These are phyloP conservation scores for Leucoagaricus sp. DNA, from an alignment of 1,284 basidiomycete species.

Conservation along the genomic window DNA sequence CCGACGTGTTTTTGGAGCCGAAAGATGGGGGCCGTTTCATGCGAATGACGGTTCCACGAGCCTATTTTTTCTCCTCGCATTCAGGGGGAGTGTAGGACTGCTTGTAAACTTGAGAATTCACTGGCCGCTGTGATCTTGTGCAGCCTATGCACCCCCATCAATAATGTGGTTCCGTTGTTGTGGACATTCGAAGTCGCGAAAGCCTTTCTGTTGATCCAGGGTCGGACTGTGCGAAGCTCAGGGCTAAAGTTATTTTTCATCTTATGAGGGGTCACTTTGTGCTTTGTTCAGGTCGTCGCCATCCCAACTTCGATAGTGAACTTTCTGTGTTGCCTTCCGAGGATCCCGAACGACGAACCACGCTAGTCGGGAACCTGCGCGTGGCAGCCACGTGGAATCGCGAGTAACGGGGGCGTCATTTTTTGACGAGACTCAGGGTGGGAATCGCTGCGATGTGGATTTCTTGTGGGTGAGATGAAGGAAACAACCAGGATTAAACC, in stretches of 20 bases:
- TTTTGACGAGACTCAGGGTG: constrained; percentile 2
- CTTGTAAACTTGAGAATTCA: not conserved
- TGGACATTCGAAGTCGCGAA: not conserved
- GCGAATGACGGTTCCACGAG: too few species aligned
- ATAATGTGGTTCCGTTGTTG: not conserved
- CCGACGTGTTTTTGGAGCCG: too few species aligned
- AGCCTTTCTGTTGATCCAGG: constrained; percentile 2
- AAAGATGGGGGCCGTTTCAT: too few species aligned
- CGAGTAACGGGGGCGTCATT: constrained; percentile 8
- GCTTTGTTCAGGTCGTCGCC: not conserved
- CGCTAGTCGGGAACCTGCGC: constrained; percentile 23
- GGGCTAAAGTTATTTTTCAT: not conserved
- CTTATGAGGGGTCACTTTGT: not conserved
- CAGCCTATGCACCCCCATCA: too few species aligned
- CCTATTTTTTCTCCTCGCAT: too few species aligned
- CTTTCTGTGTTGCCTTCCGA: constrained; percentile 21
- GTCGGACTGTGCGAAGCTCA: not conserved
- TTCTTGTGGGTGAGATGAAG: constrained; percentile 7
- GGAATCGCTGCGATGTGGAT: not conserved
- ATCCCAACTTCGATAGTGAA: constrained; percentile 6
- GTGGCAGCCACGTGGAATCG: constrained; percentile 36
- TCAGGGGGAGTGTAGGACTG: too few species aligned
- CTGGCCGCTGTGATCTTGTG: too few species aligned
- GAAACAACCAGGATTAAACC: not conserved
- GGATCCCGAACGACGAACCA: constrained; percentile 18